Percentiles rank a stretch among this genome's conserved stretches.
Evolutionary conservation across 352 stramenopile genomes (phyloP).

Genomic region (Halophytophthora batemanensis): DNA sequence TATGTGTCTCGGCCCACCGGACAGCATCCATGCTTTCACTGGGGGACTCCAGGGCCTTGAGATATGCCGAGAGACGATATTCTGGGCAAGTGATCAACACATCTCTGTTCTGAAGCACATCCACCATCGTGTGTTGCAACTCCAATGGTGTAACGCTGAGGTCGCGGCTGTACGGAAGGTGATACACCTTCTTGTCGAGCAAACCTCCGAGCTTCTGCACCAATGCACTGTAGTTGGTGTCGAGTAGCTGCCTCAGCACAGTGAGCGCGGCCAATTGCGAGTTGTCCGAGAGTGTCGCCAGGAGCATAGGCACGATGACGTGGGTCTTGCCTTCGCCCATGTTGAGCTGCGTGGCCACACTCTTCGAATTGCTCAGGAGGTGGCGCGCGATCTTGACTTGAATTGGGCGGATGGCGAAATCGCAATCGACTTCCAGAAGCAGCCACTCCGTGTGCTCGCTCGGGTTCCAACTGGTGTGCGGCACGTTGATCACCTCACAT

Average conservation of each 20-base stretch:
- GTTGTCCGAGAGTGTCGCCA: conserved; percentile 5
- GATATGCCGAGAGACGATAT: not conserved
- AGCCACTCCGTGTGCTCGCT: conserved; percentile 50
- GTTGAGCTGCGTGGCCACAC: conserved; percentile 61
- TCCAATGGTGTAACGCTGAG: not conserved
- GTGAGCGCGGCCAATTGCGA: not conserved
- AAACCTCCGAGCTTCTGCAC: not conserved
- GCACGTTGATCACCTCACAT: not conserved
- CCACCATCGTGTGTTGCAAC: not conserved
- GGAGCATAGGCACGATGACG: conserved; percentile 69
- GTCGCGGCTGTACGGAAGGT: not conserved
- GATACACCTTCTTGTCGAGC: not conserved
- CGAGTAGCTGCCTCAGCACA: not conserved
- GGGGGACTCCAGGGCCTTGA: not conserved
- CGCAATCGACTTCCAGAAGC: conserved; percentile 63
- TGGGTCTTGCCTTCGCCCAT: conserved; percentile 68
- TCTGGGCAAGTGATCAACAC: not conserved
- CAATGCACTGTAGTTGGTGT: not conserved
- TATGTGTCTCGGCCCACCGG: not conserved
- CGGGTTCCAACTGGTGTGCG: conserved; percentile 24
- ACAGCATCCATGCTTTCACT: not conserved
- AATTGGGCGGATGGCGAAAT: conserved; percentile 51
- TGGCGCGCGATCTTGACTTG: conserved; percentile 53
- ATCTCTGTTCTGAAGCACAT: not conserved
- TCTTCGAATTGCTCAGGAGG: conserved; percentile 42